Evolutionary conservation across 2,329 filamentous ascomycete genomes (phyloP).

Genomic region (Cercospora berteroae): DNA sequence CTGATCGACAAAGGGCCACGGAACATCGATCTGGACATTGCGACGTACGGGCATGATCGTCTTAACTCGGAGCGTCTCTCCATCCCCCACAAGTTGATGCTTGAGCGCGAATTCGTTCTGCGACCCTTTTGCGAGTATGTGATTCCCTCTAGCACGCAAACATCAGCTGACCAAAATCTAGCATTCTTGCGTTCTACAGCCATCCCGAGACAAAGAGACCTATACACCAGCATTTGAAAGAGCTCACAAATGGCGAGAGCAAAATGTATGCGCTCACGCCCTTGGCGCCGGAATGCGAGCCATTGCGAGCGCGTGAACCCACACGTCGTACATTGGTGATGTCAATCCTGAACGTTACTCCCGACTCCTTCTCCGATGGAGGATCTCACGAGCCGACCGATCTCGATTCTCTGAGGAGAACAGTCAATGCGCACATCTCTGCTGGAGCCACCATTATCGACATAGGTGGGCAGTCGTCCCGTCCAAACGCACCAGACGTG

Average conservation of each 20-base stretch:
- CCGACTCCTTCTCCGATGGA: constrained; percentile 95
- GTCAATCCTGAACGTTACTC: constrained; percentile 92
- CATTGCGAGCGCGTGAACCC: constrained; percentile 58
- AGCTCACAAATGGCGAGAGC: constrained; percentile 35
- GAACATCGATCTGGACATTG: constrained; percentile 90
- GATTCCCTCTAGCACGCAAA: not conserved
- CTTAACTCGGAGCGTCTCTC: constrained; percentile 71
- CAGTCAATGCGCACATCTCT: constrained; percentile 61
- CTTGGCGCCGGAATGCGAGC: constrained; percentile 44
- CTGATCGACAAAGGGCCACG: constrained; percentile 88
- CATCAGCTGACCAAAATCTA: constrained; percentile 4
- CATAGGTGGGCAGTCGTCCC: constrained; percentile 88
- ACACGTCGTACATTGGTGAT: constrained; percentile 72
- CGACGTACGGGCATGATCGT: constrained; percentile 66
- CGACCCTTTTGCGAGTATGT: constrained; percentile 75
- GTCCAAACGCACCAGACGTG: constrained; percentile 70
- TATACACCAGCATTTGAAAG: constrained; percentile 39
- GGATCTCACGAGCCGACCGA: constrained; percentile 59
- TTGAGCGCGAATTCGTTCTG: constrained; percentile 91
- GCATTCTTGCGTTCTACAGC: not conserved
- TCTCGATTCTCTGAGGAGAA: constrained; percentile 52
- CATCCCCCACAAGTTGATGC: constrained; percentile 79
- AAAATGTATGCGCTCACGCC: constrained; percentile 42
- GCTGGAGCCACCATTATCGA: constrained; percentile 82
- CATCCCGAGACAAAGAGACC: constrained; percentile 23